Base-by-base conservation (phyloP, 2,329 filamentous ascomycete genomes). In the Ceratocystis alfenasii region DNA sequence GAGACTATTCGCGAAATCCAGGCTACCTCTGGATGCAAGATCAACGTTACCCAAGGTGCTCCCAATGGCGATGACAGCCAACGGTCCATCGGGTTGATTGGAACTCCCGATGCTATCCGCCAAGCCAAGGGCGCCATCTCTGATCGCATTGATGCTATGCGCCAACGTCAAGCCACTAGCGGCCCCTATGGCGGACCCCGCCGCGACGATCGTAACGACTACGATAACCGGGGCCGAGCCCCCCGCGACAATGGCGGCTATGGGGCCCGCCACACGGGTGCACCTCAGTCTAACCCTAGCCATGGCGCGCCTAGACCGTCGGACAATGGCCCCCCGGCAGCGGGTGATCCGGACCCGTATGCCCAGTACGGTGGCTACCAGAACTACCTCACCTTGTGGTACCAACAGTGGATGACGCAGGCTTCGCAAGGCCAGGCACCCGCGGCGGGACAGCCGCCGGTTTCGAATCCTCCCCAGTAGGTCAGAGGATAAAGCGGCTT, bases 1-100 rank as follows among this genome's bases (percentile, higher is more conserved):
- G 91, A 96, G 77, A 95, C 91, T 0, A 96, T 96, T 73, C 90
- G 92, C 70, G 90, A 95, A 70, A 95, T 96, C 87, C 91, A 96
- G 75, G 87, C 86, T 72, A 82, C 79, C 41, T 94, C 90, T 4
- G 88, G 89, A 59, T 96, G 92, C 81, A 95, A 95, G 78, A 95
- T 96, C 79, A 96, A 96, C 72, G 91, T 96, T 30, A 89, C 89
- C 41, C 89, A 89, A 71, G 87, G 86, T 45, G 88, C 88, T 17
- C 87, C 88, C 62, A 83, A 84, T 69, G 66, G 63, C 50, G 66
- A 67, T 41, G 90, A 95, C 73, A 82, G 86, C 67, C 87, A 94
- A 74, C 86, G 91, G 72, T 89, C 95, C 74, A 95, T 96, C 72
- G 89, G 89, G 59, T 81, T 96, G 57, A 87, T 94, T 69, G 92